Conservation (phyloP, 164 flowering plant genomes). For the Nelumbo lutea region DNA sequence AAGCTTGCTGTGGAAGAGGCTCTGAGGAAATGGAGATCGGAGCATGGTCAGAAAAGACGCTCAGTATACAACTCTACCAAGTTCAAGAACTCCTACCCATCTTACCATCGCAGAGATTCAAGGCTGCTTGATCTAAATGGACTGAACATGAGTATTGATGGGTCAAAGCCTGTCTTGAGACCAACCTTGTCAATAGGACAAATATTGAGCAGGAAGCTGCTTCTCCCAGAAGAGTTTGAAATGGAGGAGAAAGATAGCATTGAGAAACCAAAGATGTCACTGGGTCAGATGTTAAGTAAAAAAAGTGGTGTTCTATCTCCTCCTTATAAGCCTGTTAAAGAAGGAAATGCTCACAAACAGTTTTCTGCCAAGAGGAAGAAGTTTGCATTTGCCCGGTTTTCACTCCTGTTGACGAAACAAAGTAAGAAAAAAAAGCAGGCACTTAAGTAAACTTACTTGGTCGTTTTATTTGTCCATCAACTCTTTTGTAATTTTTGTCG, state of each 20-base stretch:
- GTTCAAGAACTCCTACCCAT: slow-evolving; percentile 59
- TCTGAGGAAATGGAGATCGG: slow-evolving; percentile 82
- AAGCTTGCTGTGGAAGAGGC: slow-evolving; percentile 85
- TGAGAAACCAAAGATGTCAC: slow-evolving; percentile 49
- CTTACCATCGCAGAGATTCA: slow-evolving; percentile 50
- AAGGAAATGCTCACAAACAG: slow-evolving; percentile 30
- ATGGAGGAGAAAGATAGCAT: slow-evolving; percentile 23
- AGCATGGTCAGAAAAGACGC: slow-evolving; percentile 64
- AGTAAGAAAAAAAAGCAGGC: slow-evolving; percentile 66
- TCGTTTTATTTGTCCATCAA: slow-evolving; percentile 10
- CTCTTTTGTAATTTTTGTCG: neutral
- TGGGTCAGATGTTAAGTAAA: slow-evolving; percentile 75
- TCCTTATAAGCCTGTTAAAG: slow-evolving; percentile 30
- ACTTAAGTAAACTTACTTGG: slow-evolving; percentile 25
- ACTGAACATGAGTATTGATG: slow-evolving; percentile 35
- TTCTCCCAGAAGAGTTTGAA: slow-evolving; percentile 54
- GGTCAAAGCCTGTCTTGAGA: slow-evolving; percentile 42
- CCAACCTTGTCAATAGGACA: slow-evolving; percentile 87
- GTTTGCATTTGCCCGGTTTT: slow-evolving; percentile 53
- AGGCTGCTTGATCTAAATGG: slow-evolving; percentile 54
- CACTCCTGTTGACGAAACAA: slow-evolving; percentile 47
- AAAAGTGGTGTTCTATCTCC: slow-evolving; percentile 24
- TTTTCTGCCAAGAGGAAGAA: slow-evolving; percentile 69
- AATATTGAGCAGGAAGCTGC: slow-evolving; percentile 77
- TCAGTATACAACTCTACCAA: slow-evolving; percentile 53